These are phyloP conservation scores for Beverwykella pulmonaria DNA, from an alignment of 495 filamentous ascomycete genomes.

Conservation along the genomic window DNA sequence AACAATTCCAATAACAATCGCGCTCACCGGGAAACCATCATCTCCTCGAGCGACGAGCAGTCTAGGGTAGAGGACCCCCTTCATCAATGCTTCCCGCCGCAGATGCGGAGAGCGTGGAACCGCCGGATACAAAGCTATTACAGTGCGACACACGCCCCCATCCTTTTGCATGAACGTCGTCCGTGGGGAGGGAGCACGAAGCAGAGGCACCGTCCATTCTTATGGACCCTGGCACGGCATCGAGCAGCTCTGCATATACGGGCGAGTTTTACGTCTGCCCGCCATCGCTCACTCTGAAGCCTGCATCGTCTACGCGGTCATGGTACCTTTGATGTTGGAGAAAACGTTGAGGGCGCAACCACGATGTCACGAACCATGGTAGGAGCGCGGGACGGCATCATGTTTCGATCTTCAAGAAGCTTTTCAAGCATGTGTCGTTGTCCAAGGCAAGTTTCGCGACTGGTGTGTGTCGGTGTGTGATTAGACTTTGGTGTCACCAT, in stretches of 20 bases:
- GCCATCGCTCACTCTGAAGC: no score
- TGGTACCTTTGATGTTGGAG: no score
- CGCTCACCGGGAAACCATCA: conserved; percentile 31
- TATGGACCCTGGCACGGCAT: neutral
- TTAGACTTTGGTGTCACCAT: neutral
- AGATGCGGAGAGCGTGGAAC: neutral
- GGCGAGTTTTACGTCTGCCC: no score
- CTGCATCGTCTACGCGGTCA: no score
- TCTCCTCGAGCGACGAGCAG: neutral
- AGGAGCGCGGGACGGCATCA: no score
- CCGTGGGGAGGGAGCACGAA: neutral
- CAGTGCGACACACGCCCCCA: conserved; percentile 8
- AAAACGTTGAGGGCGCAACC: no score
- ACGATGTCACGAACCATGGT: no score
- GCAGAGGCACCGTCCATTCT: neutral
- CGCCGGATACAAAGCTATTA: neutral
- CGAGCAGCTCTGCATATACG: neutral
- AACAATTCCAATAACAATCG: conserved; percentile 33
- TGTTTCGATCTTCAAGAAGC: neutral
- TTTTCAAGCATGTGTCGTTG: neutral
- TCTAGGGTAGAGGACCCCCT: neutral
- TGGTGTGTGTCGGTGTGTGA: neutral
- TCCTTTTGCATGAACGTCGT: conserved; percentile 6
- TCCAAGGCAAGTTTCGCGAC: neutral
- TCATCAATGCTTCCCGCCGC: neutral